phyloP scores from a whole-genome alignment of 352 stramenopile genomes.

The Globisporangium spinosum region DNA sequence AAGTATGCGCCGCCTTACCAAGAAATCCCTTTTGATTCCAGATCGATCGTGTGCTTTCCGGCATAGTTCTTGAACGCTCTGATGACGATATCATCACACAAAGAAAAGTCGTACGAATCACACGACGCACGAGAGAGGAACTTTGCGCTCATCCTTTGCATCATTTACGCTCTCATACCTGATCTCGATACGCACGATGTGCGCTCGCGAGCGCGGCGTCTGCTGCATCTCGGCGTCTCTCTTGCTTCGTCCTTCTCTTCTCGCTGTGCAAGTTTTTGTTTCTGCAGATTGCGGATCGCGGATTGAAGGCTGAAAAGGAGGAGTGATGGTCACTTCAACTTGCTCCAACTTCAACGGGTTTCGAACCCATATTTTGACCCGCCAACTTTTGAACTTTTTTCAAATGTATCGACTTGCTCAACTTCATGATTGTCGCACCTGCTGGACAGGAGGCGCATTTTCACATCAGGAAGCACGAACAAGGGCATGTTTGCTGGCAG shows the following conservation, averaged over 20 bases:
- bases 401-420: too few species aligned
- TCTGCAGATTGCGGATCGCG: neutral
- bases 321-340: neutral
- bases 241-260: neutral
- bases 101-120: neutral
- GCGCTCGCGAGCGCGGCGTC: neutral
- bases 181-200: neutral
- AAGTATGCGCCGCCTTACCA: neutral
- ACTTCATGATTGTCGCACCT: neutral
- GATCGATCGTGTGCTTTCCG: neutral
- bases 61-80: neutral
- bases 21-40: neutral
- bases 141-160: too few species aligned
- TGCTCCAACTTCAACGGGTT: neutral
- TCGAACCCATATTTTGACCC: neutral
- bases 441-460: neutral
- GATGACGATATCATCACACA: neutral
- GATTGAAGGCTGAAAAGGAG: neutral
- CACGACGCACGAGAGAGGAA: neutral
- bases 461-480: neutral
- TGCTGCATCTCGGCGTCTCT: neutral
- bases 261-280: neutral
- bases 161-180: neutral
- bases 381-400: too few species aligned
- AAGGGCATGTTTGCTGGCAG: neutral